phyloP scores from a whole-genome alignment of 73 alveolate species.

The Tetrahymena malaccensis region DNA sequence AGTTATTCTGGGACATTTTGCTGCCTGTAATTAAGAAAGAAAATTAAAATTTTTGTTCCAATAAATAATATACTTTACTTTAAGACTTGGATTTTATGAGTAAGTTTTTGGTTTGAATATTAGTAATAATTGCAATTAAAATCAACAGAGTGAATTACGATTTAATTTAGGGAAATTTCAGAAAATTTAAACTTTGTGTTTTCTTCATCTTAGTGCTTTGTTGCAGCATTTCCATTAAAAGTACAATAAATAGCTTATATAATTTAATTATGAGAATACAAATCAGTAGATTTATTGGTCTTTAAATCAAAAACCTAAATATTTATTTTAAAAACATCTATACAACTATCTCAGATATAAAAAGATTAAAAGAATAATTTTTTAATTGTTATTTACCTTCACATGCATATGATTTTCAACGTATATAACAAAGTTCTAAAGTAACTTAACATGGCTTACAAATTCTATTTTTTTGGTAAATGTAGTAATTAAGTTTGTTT shows the following conservation, averaged over 20 bases:
- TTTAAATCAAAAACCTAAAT: neutral
- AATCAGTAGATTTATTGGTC: neutral
- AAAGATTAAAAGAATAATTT: no score
- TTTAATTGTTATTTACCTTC: neutral
- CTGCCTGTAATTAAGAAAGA: neutral
- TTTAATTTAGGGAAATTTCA: neutral
- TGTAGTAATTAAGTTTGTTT: neutral
- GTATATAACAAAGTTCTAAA: neutral
- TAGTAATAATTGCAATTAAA: neutral
- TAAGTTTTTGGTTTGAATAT: neutral
- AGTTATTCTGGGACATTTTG: neutral
- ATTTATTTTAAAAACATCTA: neutral
- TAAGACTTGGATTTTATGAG: neutral
- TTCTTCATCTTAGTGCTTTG: neutral
- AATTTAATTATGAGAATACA: neutral
- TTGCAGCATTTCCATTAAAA: neutral
- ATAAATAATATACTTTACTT: neutral
- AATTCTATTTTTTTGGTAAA: neutral
- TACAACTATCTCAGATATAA: no score
- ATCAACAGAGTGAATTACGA: neutral
- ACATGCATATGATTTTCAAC: neutral
- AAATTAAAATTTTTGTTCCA: neutral
- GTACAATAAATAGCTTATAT: neutral
- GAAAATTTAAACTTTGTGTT: neutral
- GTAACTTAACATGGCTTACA: neutral